Percentiles rank a stretch among this genome's conserved stretches.
Conservation (phyloP, 148 eudicot genomes). For the Polygonum aviculare region DNA sequence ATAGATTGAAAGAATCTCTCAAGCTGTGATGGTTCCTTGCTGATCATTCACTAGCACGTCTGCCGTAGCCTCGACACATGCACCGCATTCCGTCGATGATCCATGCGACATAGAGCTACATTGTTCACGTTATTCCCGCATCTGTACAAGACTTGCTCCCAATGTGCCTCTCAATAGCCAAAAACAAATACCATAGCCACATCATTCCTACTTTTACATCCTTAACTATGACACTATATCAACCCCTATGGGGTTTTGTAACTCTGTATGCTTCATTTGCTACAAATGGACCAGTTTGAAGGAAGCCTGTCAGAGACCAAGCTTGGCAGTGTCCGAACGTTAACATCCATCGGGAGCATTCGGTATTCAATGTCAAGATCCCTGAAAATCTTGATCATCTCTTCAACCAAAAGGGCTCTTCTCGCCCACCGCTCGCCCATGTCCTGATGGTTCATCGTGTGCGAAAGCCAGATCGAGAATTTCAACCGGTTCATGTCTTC, state of each 20-base stretch:
- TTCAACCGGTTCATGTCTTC: slow-evolving; percentile 73
- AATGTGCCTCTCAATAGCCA: not conserved
- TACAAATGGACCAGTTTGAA: slow-evolving; percentile 47
- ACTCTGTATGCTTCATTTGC: slow-evolving; percentile 15
- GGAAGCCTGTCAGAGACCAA: slow-evolving; percentile 46
- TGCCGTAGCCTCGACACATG: no score
- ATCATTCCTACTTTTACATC: not conserved
- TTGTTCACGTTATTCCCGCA: not conserved
- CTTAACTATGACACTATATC: not conserved
- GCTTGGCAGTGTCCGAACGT: slow-evolving; percentile 49
- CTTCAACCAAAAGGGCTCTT: slow-evolving; percentile 59
- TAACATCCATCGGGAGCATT: slow-evolving; percentile 55
- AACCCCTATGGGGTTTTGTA: not conserved
- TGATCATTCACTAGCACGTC: no score
- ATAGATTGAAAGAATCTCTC: no score
- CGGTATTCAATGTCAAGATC: slow-evolving; percentile 71
- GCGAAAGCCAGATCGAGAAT: slow-evolving; percentile 60
- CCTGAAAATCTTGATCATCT: slow-evolving; percentile 49
- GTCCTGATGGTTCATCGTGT: slow-evolving; percentile 67
- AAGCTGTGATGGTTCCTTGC: no score
- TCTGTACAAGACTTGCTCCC: not conserved
- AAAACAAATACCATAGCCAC: not conserved
- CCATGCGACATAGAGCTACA: not conserved
- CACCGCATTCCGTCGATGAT: not conserved
- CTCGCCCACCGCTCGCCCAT: slow-evolving; percentile 68